Conservation (phyloP, 371 early-diverging fungal species). For the Rhizopus sp. region DNA sequence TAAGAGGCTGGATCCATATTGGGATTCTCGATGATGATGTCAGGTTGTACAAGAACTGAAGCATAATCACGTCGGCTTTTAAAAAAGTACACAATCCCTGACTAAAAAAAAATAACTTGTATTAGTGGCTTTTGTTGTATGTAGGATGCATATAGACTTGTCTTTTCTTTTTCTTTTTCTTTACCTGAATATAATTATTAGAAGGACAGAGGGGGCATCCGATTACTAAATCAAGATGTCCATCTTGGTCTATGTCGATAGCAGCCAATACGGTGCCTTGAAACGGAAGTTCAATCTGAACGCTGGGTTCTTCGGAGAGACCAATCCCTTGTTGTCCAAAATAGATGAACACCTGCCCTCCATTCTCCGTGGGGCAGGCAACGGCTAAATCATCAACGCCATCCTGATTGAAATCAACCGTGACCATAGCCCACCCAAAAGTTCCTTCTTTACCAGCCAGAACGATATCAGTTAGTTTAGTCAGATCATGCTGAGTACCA, state of each 20-base stretch:
- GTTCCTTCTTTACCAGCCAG: conserved; percentile 50
- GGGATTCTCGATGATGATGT: conserved; percentile 24
- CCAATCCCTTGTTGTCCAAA: conserved; percentile 62
- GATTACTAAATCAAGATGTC: conserved; percentile 64
- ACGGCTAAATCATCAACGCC: conserved; percentile 88
- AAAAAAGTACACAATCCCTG: conserved; percentile 30
- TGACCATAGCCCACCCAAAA: conserved; percentile 78
- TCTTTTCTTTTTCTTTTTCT: conserved; percentile 9
- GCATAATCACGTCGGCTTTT: conserved; percentile 17
- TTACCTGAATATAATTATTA: conserved; percentile 32
- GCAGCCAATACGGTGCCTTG: conserved; percentile 56
- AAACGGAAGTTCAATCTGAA: conserved; percentile 36
- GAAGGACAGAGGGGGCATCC: conserved; percentile 66
- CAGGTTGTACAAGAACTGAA: conserved; percentile 7
- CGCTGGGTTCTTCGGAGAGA: conserved; percentile 38
- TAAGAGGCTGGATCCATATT: conserved; percentile 11
- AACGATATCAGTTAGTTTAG: conserved; percentile 28
- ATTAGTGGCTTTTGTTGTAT: background rate
- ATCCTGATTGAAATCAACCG: conserved; percentile 81
- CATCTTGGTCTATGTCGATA: conserved; percentile 71
- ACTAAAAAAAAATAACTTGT: conserved; percentile 25
- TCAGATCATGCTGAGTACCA: conserved; percentile 2
- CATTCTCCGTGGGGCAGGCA: conserved; percentile 61
- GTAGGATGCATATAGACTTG: conserved; percentile 8
- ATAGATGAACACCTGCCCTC: conserved; percentile 64